phyloP scores from a whole-genome alignment of 2,329 filamentous ascomycete species.

The Diplodia mutila region DNA sequence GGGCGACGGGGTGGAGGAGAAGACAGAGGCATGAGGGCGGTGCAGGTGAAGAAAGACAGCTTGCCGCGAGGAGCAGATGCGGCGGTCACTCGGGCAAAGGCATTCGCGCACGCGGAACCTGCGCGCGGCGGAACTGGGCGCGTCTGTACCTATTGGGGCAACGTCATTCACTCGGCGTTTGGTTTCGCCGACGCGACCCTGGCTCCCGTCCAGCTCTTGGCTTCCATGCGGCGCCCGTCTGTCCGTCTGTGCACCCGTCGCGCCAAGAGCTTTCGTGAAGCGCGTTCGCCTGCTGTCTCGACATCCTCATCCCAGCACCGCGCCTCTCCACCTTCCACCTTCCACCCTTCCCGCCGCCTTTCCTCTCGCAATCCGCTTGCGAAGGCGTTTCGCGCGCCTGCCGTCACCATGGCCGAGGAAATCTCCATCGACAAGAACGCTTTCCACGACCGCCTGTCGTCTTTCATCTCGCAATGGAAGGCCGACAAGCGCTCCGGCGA shows the following conservation, averaged over 20 bases:
- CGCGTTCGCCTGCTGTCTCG: slow-evolving; percentile 23
- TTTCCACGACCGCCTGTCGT: slow-evolving; percentile 91
- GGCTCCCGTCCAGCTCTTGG: too few relatives aligned
- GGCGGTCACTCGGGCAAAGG: slow-evolving; percentile 19
- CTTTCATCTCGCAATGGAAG: slow-evolving; percentile 92
- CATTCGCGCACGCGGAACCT: slow-evolving; percentile 10
- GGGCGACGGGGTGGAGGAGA: slow-evolving; percentile 27
- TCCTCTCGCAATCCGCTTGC: slow-evolving; percentile 28
- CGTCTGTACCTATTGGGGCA: background rate
- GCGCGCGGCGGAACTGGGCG: background rate
- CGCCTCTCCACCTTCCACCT: slow-evolving; percentile 27
- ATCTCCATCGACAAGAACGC: slow-evolving; percentile 93
- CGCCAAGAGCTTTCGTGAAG: slow-evolving; percentile 26
- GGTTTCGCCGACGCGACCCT: slow-evolving; percentile 16
- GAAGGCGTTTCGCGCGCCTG: slow-evolving; percentile 31
- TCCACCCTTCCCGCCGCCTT: slow-evolving; percentile 27
- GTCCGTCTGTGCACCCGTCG: slow-evolving; percentile 3
- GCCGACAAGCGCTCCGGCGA: slow-evolving; percentile 89
- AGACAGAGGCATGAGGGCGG: slow-evolving; percentile 18
- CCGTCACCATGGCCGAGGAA: slow-evolving; percentile 62
- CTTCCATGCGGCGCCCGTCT: too few relatives aligned
- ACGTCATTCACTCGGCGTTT: slow-evolving; percentile 19
- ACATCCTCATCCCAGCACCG: slow-evolving; percentile 12
- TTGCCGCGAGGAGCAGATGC: background rate
- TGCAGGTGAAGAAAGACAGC: background rate